Evolutionary conservation across 257 asterid species (phyloP), one percentile per base, ranked within the genome.

Genomic region (Eustoma russellianum): DNA sequence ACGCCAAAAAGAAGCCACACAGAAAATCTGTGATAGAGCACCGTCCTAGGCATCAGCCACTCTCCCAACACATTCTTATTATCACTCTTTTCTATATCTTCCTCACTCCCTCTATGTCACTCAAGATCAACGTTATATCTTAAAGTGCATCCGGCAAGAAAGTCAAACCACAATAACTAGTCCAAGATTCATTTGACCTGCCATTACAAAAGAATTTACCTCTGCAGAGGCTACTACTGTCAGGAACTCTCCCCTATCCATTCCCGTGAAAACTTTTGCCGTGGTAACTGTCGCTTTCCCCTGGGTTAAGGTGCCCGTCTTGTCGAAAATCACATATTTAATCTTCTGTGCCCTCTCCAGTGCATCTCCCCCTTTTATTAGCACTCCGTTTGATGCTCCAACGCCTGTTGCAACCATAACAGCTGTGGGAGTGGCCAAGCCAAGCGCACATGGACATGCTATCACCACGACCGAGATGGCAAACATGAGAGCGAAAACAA

Each of bases 381-480:
- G 90, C 66, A 92, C 99, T 17, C 99, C 97, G 64, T 92, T 88
- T 70, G 78, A 79, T 62, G 99, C 99, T 66, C 99, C 99, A 62
- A 92, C 97, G 13, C 99, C 97, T 10, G 99, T 88, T 48, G 99
- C 95, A 33, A 92, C 99, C 99, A 92, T 92, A 63, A 92, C 90
- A 59, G 99, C 99, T 5, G 99, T 92, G 64, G 99, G 99, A 65
- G 99, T 92, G 55, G 99, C 99, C 81, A 92, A 72, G 15, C 99
- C 99, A 79, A 92, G 97, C 53, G 99, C 99, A 61, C 99, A 92
- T 33, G 99, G 97, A 43, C 99, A 92, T 64, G 99, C 94, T 64
- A 92, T 79, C 65, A 92, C 99, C 16, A 92, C 84, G 53, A 85
- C 95, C 35, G 99, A 80, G 77, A 92, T 88, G 44, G 99, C 75